Conservation (phyloP, 352 stramenopile species). For the Globisporangium recalcitrans region DNA sequence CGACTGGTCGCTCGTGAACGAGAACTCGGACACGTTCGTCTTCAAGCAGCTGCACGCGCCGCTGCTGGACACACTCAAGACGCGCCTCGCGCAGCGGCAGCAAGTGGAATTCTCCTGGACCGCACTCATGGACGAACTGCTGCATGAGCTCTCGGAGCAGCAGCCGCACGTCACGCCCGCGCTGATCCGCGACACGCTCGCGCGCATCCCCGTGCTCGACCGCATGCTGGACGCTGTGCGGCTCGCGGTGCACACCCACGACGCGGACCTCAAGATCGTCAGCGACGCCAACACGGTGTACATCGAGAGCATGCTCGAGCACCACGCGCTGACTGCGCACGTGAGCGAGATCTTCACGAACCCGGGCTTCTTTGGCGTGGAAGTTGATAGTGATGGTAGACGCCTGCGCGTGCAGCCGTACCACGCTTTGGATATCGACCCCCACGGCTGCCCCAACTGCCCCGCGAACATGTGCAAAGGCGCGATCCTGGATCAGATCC, state of each 20-base stretch:
- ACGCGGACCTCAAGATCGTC: conserved; percentile 55
- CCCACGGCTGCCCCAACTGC: conserved; percentile 56
- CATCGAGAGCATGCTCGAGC: conserved; percentile 68
- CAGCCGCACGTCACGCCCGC: conserved; percentile 30
- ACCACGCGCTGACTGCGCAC: conserved; percentile 25
- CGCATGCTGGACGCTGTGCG: conserved; percentile 68
- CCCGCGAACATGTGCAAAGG: conserved; percentile 84
- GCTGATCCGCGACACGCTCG: conserved; percentile 41
- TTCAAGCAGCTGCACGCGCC: conserved; percentile 63
- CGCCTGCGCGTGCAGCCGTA: conserved; percentile 53
- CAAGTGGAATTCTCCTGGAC: conserved; percentile 36
- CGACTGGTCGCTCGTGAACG: conserved; percentile 80
- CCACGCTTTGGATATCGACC: conserved; percentile 26
- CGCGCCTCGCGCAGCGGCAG: conserved; percentile 20
- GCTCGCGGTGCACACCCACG: conserved; percentile 31
- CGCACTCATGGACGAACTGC: conserved; percentile 62
- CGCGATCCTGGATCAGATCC: conserved; percentile 51
- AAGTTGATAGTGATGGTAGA: conserved; percentile 14
- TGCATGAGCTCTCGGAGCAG: conserved; percentile 33
- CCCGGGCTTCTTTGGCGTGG: conserved; percentile 32
- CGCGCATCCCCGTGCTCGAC: conserved; percentile 46
- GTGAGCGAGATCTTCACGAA: conserved; percentile 60
- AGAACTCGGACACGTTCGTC: conserved; percentile 79
- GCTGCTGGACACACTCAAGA: conserved; percentile 34
- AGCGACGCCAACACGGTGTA: conserved; percentile 80